A percentile compares a stretch with the other conserved stretches of the same genome.
Conservation (phyloP, 1,139 yeast genomes). For the Insectozyma bohioensis region DNA sequence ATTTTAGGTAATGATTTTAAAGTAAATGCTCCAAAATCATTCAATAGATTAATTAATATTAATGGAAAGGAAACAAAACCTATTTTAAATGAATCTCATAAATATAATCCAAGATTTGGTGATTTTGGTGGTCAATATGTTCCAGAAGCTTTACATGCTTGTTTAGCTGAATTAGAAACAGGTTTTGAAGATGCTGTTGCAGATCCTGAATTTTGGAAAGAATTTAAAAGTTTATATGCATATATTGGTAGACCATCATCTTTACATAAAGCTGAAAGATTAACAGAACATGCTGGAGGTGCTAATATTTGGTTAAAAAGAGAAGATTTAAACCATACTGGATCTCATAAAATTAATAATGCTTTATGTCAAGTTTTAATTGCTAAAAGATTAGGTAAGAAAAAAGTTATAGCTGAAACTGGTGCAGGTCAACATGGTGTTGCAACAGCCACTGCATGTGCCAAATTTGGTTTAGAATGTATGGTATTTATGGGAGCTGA, state of each 20-base stretch:
- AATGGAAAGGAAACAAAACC: constrained; percentile 31
- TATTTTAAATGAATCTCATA: constrained; percentile 52
- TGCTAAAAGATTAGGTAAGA: constrained; percentile 91
- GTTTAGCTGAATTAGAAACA: constrained; percentile 82
- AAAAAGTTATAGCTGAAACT: constrained; percentile 91
- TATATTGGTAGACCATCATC: constrained; percentile 97
- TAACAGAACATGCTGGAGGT: constrained; percentile 90
- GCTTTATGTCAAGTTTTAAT: constrained; percentile 92
- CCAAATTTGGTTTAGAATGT: constrained; percentile 93
- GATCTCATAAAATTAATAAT: constrained; percentile 95
- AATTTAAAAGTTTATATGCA: constrained; percentile 72
- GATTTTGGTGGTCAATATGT: constrained; percentile 98
- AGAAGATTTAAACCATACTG: constrained; percentile 97
- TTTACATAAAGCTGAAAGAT: constrained; percentile 85
- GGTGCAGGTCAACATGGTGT: constrained; percentile 99
- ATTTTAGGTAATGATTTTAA: constrained; percentile 64
- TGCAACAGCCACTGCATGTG: constrained; percentile 99
- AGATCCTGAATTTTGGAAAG: constrained; percentile 92
- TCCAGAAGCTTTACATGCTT: constrained; percentile 92
- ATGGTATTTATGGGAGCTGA: constrained; percentile 99
- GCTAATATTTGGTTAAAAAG: constrained; percentile 98
- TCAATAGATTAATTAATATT: constrained; percentile 17
- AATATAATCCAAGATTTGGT: constrained; percentile 79
- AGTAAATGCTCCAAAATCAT: constrained; percentile 31
- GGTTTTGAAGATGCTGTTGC: constrained; percentile 87